Percentiles rank a stretch among this genome's conserved stretches.
phyloP scores from a whole-genome alignment of 768 basidiomycete species.

The Suillus bovinus region DNA sequence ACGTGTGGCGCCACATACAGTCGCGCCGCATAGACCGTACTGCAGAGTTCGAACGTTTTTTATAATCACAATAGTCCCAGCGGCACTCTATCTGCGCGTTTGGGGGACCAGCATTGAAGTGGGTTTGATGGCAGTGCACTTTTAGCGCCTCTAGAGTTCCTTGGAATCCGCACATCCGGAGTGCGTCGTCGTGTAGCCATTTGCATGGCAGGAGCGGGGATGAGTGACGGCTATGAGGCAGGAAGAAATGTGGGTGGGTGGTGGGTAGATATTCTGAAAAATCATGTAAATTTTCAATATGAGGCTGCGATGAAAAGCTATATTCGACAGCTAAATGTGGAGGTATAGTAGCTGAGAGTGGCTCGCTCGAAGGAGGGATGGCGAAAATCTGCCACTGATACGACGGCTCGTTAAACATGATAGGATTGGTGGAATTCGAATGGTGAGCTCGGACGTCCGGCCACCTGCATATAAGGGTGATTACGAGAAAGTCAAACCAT shows the following conservation, averaged over 20 bases:
- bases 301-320: neutral
- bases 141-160: neutral
- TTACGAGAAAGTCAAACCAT: neutral
- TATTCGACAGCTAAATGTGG: neutral
- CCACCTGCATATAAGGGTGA: neutral
- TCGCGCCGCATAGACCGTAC: neutral
- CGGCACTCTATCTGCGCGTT: neutral
- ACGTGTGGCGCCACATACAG: neutral
- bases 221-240: neutral
- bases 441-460: neutral
- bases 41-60: neutral
- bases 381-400: neutral
- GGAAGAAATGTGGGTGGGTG: neutral
- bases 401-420: neutral
- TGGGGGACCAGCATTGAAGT: neutral
- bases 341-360: neutral
- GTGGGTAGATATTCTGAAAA: neutral
- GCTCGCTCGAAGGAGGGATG: neutral
- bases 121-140: neutral
- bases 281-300: neutral
- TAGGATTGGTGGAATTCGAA: neutral
- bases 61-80: neutral
- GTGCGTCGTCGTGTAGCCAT: neutral
- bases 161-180: neutral
- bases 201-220: neutral